Conservation (phyloP, 345 rosid genomes). For the Gossypium arboreum region DNA sequence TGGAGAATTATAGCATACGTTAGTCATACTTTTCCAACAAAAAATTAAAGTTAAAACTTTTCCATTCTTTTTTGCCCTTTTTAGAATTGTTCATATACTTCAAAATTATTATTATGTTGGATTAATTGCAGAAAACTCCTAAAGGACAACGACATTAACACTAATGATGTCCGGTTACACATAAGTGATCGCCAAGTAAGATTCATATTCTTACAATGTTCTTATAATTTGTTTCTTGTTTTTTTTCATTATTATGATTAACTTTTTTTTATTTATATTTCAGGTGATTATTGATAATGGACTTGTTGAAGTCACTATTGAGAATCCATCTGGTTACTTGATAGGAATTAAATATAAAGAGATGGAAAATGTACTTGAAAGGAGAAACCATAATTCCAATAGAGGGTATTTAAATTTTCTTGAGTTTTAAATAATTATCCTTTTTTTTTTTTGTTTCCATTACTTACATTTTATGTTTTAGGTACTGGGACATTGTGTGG, state of each 20-base stretch:
- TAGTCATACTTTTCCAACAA: neutral
- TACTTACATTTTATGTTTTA: neutral
- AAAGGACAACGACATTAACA: too few species aligned
- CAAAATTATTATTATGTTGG: neutral
- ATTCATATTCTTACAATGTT: neutral
- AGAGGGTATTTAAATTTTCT: conserved; percentile 48
- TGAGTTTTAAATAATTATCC: neutral
- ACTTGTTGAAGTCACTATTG: conserved; percentile 51
- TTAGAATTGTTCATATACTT: too few species aligned
- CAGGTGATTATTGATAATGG: conserved; percentile 79
- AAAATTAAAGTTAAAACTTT: neutral
- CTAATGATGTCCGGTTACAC: neutral
- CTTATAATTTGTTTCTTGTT: neutral
- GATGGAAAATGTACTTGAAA: conserved; percentile 51
- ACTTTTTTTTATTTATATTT: neutral
- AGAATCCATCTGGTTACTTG: conserved; percentile 57
- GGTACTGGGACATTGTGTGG: conserved; percentile 95
- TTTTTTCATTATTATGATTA: neutral
- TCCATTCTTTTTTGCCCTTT: neutral
- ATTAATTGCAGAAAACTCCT: conserved; percentile 6
- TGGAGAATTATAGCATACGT: neutral
- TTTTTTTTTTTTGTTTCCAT: too few species aligned
- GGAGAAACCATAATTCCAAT: conserved; percentile 23
- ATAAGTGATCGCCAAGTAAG: neutral
- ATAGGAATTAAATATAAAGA: conserved; percentile 56